Percentiles rank a stretch among this genome's conserved stretches.
Conservation (phyloP, 495 filamentous ascomycete genomes). For the Aspergillus affinis region DNA sequence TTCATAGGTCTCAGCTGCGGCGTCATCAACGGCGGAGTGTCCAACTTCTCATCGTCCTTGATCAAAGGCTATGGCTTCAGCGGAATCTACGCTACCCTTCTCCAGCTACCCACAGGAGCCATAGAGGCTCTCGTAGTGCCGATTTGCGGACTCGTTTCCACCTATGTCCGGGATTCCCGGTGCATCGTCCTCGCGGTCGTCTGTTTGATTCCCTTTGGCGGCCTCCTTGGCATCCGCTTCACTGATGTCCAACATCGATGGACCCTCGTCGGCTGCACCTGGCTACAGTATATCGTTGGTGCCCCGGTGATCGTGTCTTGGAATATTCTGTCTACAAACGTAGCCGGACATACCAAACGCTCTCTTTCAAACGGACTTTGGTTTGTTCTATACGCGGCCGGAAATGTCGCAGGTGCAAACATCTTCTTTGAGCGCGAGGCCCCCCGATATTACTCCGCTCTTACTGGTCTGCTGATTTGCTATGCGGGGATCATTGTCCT, state of each 20-base stretch:
- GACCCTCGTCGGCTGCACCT: constrained; percentile 52
- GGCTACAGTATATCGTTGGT: constrained; percentile 48
- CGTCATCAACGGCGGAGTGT: constrained; percentile 46
- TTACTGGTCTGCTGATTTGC: constrained; percentile 32
- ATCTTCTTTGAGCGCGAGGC: constrained; percentile 39
- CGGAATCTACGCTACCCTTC: constrained; percentile 40
- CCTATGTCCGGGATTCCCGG: constrained; percentile 40
- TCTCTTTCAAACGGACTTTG: constrained; percentile 43
- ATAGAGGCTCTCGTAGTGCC: constrained; percentile 41
- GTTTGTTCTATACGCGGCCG: constrained; percentile 37
- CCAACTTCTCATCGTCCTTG: constrained; percentile 46
- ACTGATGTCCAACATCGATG: constrained; percentile 45
- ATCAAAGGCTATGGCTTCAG: constrained; percentile 47
- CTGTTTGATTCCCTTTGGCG: constrained; percentile 36
- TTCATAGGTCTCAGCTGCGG: constrained; percentile 40
- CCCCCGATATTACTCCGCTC: constrained; percentile 36
- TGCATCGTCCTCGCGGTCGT: constrained; percentile 39
- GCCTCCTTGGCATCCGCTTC: constrained; percentile 44
- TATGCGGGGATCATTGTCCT: constrained; percentile 38
- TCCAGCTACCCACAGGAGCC: constrained; percentile 46
- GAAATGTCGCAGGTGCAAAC: constrained; percentile 47
- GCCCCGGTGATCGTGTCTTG: constrained; percentile 53
- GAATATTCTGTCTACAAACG: constrained; percentile 57
- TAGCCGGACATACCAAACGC: constrained; percentile 68
- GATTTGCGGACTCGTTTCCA: constrained; percentile 38